phyloP scores from a whole-genome alignment of 2,329 filamentous ascomycete species.

The Zymoseptoria ardabiliae region DNA sequence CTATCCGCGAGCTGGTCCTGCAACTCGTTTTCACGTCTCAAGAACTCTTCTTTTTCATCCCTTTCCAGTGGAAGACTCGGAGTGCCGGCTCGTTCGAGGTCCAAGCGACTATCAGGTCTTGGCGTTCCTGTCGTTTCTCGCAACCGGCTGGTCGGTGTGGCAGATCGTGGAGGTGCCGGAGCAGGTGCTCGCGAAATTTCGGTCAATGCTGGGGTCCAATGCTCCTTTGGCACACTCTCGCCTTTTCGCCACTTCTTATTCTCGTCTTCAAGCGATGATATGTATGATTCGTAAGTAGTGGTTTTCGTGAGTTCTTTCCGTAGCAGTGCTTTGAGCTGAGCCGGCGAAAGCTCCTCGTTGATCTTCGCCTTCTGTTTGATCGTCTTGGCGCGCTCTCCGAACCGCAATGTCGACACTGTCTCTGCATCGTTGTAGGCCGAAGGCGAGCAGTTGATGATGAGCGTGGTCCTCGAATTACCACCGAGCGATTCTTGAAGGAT shows the following conservation, averaged over 20 bases:
- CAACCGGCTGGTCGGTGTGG: conserved; percentile 52
- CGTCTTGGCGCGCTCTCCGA: conserved; percentile 92
- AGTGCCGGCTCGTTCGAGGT: conserved; percentile 72
- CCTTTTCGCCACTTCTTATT: conserved; percentile 81
- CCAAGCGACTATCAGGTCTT: conserved; percentile 57
- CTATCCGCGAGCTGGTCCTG: conserved; percentile 94
- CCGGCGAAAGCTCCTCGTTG: conserved; percentile 92
- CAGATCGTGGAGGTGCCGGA: conserved; percentile 47
- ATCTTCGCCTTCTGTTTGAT: conserved; percentile 99
- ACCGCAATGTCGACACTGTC: conserved; percentile 83
- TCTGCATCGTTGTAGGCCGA: conserved; percentile 97
- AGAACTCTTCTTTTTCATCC: conserved; percentile 92
- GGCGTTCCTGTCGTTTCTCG: conserved; percentile 42
- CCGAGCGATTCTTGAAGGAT: conserved; percentile 95
- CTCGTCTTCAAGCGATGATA: conserved; percentile 75
- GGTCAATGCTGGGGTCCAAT: conserved; percentile 65
- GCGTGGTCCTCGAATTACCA: conserved; percentile 94
- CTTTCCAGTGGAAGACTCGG: conserved; percentile 85
- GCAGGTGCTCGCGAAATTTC: conserved; percentile 36
- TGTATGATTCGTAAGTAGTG: conserved; percentile 80
- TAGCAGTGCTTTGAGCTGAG: conserved; percentile 86
- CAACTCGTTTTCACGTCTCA: conserved; percentile 90
- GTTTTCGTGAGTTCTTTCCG: conserved; percentile 88
- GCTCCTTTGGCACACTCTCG: conserved; percentile 80
- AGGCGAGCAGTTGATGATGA: conserved; percentile 99